phyloP scores from a whole-genome alignment of 2,329 filamentous ascomycete species.

The Mollisia scopiformis region DNA sequence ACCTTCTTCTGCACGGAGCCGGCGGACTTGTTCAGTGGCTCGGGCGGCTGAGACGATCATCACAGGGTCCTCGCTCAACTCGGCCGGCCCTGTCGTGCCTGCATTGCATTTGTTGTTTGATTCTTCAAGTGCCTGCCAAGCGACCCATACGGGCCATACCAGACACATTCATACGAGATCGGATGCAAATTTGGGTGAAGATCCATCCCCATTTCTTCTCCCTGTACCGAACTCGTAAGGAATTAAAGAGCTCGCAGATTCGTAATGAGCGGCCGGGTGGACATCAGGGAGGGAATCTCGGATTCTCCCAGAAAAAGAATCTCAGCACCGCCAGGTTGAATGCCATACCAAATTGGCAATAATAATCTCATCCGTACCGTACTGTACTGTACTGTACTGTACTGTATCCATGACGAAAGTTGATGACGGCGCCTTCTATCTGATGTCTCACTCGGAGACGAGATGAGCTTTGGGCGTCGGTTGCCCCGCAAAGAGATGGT shows the following conservation, averaged over 20 bases:
- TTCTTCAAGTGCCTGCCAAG: neutral
- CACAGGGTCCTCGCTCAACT: constrained; percentile 1
- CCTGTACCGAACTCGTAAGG: neutral
- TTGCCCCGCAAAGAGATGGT: constrained; percentile 13
- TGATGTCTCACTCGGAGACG: constrained; percentile 7
- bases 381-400: too few species aligned
- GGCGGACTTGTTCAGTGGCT: neutral
- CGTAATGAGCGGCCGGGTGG: neutral
- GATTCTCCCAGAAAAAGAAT: constrained; percentile 2
- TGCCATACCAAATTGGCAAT: constrained; percentile 9
- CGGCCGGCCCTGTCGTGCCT: too few species aligned
- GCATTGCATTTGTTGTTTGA: too few species aligned
- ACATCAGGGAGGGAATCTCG: neutral
- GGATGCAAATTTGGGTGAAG: neutral
- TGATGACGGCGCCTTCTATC: constrained; percentile 5
- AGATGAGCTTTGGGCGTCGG: constrained; percentile 18
- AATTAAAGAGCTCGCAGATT: neutral
- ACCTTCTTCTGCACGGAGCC: neutral
- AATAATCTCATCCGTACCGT: constrained; percentile 2
- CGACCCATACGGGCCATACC: neutral
- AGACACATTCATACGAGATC: neutral
- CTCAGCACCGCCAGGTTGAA: neutral
- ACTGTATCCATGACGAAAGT: constrained; percentile 7
- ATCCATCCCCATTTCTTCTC: neutral
- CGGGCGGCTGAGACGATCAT: neutral